Percentiles rank a stretch among this genome's conserved stretches.
phyloP scores from a whole-genome alignment of 2,329 filamentous ascomycete genomes.

The Verticillium tricorpus region DNA sequence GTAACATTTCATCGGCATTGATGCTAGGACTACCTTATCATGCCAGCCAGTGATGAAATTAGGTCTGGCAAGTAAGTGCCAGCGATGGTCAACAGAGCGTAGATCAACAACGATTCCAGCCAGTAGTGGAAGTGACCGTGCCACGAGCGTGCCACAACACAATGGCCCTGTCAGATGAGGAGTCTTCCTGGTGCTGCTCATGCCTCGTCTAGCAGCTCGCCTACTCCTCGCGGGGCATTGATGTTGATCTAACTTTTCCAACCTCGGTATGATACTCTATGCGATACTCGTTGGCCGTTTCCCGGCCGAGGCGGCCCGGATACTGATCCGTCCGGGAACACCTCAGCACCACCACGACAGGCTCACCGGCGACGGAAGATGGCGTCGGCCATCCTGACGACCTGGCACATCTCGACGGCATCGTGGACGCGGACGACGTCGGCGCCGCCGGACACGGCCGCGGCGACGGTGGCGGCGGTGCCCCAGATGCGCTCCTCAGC shows the following conservation, averaged over 20 bases:
- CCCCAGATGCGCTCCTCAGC: constrained; percentile 73
- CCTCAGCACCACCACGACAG: not conserved
- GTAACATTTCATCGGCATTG: no score
- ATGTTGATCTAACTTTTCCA: not conserved
- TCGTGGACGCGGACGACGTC: constrained; percentile 94
- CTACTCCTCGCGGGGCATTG: not conserved
- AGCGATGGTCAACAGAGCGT: no score
- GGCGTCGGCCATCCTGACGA: constrained; percentile 86
- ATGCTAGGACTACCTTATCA: no score
- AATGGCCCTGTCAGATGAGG: no score
- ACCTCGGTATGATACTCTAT: not conserved
- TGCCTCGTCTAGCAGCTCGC: no score
- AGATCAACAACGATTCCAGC: no score
- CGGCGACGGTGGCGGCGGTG: constrained; percentile 82
- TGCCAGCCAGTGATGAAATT: no score
- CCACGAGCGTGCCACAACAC: no score
- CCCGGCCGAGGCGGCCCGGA: not conserved
- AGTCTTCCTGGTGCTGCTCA: no score
- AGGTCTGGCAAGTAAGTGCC: no score
- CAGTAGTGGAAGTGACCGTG: no score
- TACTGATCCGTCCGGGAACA: not conserved
- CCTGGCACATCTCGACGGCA: constrained; percentile 78
- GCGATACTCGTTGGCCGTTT: not conserved
- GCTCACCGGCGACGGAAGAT: constrained; percentile 59
- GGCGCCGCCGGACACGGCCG: constrained; percentile 79